Percentiles rank a stretch among this genome's conserved stretches.
phyloP scores from a whole-genome alignment of 768 basidiomycete genomes.

The Podaxis sp. region DNA sequence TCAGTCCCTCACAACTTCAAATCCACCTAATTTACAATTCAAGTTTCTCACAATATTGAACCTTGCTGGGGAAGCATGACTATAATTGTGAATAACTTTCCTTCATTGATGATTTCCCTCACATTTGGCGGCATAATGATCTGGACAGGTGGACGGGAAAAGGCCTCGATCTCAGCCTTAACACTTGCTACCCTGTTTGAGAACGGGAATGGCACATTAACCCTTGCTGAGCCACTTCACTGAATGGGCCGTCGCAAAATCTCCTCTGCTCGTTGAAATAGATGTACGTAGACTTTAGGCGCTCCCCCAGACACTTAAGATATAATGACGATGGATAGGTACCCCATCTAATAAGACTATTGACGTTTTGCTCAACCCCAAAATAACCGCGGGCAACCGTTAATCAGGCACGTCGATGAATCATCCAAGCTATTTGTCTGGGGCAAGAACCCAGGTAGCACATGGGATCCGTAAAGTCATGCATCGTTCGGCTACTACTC shows the following conservation, averaged over 20 bases:
- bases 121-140: slow-evolving; percentile 49
- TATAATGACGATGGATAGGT: slow-evolving; percentile 6
- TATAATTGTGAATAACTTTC: slow-evolving; percentile 21
- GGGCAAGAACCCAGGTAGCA: slow-evolving; percentile 46
- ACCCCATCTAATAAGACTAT: slow-evolving; percentile 26
- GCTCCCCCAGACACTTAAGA: neutral
- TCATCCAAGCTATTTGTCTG: slow-evolving; percentile 53
- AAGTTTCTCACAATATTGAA: too few relatives aligned
- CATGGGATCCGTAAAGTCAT: slow-evolving; percentile 20
- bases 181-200: slow-evolving; percentile 12
- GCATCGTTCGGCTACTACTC: neutral
- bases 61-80: slow-evolving; percentile 21
- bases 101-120: slow-evolving; percentile 21
- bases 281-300: slow-evolving; percentile 25
- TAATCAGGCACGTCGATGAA: slow-evolving; percentile 38
- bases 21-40: too few relatives aligned
- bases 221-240: slow-evolving; percentile 50
- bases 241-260: slow-evolving; percentile 52
- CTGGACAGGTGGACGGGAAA: slow-evolving; percentile 28
- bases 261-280: slow-evolving; percentile 47
- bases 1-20: too few relatives aligned
- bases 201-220: slow-evolving; percentile 49
- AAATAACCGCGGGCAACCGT: slow-evolving; percentile 53
- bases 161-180: neutral
- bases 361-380: slow-evolving; percentile 41